These are phyloP conservation scores for Ophiocordyceps camponoti-leonardi DNA, from an alignment of 2,329 filamentous ascomycete genomes.

Conservation along the genomic window DNA sequence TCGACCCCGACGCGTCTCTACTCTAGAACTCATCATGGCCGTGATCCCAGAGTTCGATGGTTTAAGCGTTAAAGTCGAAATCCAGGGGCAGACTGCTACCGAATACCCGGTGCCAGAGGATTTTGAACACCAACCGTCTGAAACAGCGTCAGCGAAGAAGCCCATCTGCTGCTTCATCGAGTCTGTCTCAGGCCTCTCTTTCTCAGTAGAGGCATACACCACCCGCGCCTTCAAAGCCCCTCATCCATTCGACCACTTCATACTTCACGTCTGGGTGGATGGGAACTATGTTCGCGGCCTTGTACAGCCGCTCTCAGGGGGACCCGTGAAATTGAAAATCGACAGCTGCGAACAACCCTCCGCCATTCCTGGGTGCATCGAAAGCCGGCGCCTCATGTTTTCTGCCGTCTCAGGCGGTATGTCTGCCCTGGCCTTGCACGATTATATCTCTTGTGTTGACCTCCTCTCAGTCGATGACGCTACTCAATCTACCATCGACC, in stretches of 20 bases:
- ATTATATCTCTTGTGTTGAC: background rate
- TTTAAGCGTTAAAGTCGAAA: conserved; percentile 4
- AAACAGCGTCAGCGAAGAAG: background rate
- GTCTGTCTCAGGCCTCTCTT: conserved; percentile 6
- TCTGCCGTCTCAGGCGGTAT: conserved; percentile 3
- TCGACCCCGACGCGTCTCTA: background rate
- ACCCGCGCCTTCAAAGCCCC: background rate
- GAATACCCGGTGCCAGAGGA: conserved; percentile 6
- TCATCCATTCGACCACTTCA: fast-evolving
- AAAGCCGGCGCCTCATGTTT: conserved; percentile 4
- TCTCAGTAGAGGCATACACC: conserved; percentile 3
- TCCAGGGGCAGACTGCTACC: conserved; percentile 6
- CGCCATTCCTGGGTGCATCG: background rate
- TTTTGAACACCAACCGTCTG: background rate
- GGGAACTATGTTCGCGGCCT: background rate
- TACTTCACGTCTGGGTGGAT: conserved; percentile 2
- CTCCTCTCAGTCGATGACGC: conserved; percentile 3
- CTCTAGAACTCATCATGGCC: conserved; percentile 6
- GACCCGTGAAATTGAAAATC: background rate
- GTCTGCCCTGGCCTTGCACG: background rate
- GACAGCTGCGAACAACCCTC: background rate
- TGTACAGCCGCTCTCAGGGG: background rate
- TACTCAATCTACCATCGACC: background rate
- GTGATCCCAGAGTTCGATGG: conserved; percentile 5
- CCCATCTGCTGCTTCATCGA: conserved; percentile 8